These are phyloP conservation scores for Fusarium burgessii DNA, from an alignment of 2,329 filamentous ascomycete genomes.

Conservation along the genomic window DNA sequence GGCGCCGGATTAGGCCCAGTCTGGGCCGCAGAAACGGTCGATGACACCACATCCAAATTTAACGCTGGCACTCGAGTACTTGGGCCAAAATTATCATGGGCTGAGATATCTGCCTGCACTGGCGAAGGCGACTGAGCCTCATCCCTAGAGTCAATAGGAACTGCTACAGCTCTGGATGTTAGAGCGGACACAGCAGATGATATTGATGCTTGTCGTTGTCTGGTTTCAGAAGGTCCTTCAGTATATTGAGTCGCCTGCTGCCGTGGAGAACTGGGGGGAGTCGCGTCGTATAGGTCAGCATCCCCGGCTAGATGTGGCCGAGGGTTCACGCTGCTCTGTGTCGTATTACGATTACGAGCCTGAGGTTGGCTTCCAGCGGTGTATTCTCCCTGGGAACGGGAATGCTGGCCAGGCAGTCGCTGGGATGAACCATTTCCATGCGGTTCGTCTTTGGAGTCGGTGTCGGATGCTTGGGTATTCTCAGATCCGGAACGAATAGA, in stretches of 20 bases:
- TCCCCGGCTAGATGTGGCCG: constrained; percentile 49
- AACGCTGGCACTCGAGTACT: constrained; percentile 42
- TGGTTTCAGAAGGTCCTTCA: constrained; percentile 8
- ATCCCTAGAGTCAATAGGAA: constrained; percentile 19
- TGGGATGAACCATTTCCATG: constrained; percentile 18
- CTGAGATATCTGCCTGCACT: constrained; percentile 14
- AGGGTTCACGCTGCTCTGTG: constrained; percentile 51
- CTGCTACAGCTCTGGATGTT: constrained; percentile 22
- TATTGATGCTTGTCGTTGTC: constrained; percentile 19
- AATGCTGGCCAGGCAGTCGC: constrained; percentile 49
- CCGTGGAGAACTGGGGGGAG: constrained; percentile 58
- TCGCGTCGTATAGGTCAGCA: constrained; percentile 61
- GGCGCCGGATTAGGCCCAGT: constrained; percentile 30
- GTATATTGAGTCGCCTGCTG: constrained; percentile 14
- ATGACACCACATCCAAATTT: constrained; percentile 47
- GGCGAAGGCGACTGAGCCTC: constrained; percentile 12
- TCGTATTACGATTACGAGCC: constrained; percentile 45
- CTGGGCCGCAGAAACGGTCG: constrained; percentile 39
- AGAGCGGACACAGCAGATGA: constrained; percentile 34
- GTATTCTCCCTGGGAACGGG: constrained; percentile 53
- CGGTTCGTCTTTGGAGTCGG: constrained; percentile 19
- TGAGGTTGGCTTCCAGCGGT: constrained; percentile 45
- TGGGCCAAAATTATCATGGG: constrained; percentile 5
- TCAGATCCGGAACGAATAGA: neutral
- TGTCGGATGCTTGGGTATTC: neutral